These are phyloP conservation scores for Leavenworthia alabamica DNA, from an alignment of 345 rosid species.

Conservation along the genomic window DNA sequence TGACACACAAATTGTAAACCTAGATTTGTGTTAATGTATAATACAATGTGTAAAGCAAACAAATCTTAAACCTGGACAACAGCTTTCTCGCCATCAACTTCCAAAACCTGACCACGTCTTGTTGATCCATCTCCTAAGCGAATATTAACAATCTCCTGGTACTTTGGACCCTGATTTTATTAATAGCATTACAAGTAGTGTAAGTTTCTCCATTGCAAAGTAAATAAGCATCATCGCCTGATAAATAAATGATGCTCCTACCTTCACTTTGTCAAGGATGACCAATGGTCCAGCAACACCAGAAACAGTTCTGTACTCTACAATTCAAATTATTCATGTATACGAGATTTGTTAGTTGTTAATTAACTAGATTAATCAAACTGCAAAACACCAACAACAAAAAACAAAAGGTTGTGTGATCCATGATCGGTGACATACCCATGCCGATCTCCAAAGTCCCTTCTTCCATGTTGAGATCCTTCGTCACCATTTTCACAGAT, in stretches of 20 bases:
- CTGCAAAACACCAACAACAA: not conserved
- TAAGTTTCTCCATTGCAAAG: not conserved
- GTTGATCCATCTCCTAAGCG: slow-evolving; percentile 89
- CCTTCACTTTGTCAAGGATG: slow-evolving; percentile 95
- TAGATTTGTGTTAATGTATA: not conserved
- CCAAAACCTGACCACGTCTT: slow-evolving; percentile 93
- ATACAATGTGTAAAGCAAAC: not conserved
- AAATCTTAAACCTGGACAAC: slow-evolving; percentile 64
- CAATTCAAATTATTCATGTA: slow-evolving; percentile 1
- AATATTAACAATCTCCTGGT: slow-evolving; percentile 93
- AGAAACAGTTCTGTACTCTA: slow-evolving; percentile 94
- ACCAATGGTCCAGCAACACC: slow-evolving; percentile 99
- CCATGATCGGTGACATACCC: slow-evolving; percentile 39
- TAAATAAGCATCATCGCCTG: not conserved
- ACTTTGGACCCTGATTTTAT: slow-evolving; percentile 74
- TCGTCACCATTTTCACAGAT: slow-evolving; percentile 43
- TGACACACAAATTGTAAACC: too few species aligned
- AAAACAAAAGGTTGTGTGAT: not conserved
- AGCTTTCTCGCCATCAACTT: slow-evolving; percentile 98
- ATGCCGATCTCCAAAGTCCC: slow-evolving; percentile 71
- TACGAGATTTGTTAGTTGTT: not conserved
- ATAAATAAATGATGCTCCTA: slow-evolving; percentile 7
- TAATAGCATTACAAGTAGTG: not conserved
- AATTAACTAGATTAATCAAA: not conserved
- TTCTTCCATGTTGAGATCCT: slow-evolving; percentile 45